phyloP scores from a whole-genome alignment of 2,329 filamentous ascomycete species.

The Pseudogymnoascus sp. region DNA sequence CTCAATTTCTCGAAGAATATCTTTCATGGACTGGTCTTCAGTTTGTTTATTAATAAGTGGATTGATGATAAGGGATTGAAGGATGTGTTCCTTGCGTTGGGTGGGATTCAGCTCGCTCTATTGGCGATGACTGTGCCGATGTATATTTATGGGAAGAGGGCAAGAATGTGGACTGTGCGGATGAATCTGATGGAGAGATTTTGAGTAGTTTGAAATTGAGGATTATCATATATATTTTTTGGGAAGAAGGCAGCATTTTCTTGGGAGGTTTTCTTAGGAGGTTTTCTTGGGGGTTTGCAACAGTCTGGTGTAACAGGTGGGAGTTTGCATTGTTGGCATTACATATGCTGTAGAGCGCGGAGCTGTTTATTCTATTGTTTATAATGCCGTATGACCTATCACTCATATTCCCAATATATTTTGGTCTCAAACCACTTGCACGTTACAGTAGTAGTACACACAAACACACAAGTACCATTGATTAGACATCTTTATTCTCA shows the following conservation, averaged over 20 bases:
- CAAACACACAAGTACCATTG: not conserved
- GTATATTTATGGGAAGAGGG: constrained; percentile 59
- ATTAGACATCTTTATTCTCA: not conserved
- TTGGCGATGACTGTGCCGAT: constrained; percentile 74
- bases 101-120: constrained; percentile 72
- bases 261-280: not conserved
- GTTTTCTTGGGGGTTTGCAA: not conserved
- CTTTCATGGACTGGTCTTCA: constrained; percentile 81
- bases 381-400: not conserved
- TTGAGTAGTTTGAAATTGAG: constrained; percentile 16
- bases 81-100: constrained; percentile 71
- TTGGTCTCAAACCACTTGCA: not conserved
- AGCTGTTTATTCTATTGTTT: not conserved
- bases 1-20: constrained; percentile 94
- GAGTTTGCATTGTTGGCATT: constrained; percentile 1
- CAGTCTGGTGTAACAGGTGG: not conserved
- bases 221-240: not conserved
- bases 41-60: constrained; percentile 82
- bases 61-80: constrained; percentile 65
- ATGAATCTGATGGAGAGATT: constrained; percentile 79
- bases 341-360: not conserved
- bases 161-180: constrained; percentile 87
- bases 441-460: not conserved
- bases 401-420: not conserved
- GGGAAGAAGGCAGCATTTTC: not conserved